Conservation (phyloP, 495 filamentous ascomycete species). For the Geoglossum glabrum region DNA sequence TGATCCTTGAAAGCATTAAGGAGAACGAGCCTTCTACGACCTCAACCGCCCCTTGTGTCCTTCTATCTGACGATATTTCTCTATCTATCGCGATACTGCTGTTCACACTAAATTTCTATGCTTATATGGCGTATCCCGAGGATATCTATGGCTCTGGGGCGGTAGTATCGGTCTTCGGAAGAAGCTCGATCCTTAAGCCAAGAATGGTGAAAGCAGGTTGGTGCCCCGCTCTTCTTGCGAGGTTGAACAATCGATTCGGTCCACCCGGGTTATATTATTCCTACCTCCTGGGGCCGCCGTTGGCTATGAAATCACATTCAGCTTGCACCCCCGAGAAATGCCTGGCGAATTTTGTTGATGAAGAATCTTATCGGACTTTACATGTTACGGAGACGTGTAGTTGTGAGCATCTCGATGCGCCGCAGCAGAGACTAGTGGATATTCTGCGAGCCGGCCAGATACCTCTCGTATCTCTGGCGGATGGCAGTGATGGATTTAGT, state of each 20-base stretch:
- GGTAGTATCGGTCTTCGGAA: not conserved
- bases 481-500: not conserved
- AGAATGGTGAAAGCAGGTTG: not conserved
- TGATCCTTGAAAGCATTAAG: not conserved
- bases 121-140: not conserved
- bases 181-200: not conserved
- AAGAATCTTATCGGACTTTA: not conserved
- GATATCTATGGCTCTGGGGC: not conserved
- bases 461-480: not conserved
- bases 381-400: not conserved
- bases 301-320: not conserved
- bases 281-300: not conserved
- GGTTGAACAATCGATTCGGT: not conserved
- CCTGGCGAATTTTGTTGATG: not conserved
- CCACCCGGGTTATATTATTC: not conserved
- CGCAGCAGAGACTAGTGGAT: not conserved
- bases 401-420: not conserved
- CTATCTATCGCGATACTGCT: not conserved
- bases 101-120: not conserved
- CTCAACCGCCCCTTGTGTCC: not conserved
- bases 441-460: not conserved
- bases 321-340: not conserved
- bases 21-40: not conserved
- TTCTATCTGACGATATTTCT: not conserved
- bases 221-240: not conserved